These are phyloP conservation scores for Epichloe gansuensis DNA, from an alignment of 2,329 filamentous ascomycete genomes.

Conservation along the genomic window DNA sequence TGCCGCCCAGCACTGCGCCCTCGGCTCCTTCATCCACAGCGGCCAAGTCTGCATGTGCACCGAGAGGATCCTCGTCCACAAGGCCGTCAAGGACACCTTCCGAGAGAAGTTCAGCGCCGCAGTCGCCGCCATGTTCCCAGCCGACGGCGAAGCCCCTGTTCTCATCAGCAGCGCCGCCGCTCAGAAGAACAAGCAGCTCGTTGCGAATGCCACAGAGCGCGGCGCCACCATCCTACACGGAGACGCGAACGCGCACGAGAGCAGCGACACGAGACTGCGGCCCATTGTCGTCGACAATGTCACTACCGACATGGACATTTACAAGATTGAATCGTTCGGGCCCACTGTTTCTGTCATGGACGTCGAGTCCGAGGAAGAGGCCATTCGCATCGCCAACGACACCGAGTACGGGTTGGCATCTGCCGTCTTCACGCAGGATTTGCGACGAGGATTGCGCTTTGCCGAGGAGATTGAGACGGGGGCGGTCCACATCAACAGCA, in stretches of 20 bases:
- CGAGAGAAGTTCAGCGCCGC: slow-evolving; percentile 28
- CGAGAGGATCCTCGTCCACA: slow-evolving; percentile 55
- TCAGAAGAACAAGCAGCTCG: slow-evolving; percentile 51
- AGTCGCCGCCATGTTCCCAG: slow-evolving; percentile 31
- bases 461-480: slow-evolving; percentile 54
- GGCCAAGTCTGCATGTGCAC: slow-evolving; percentile 85
- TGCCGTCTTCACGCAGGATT: slow-evolving; percentile 60
- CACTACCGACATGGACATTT: slow-evolving; percentile 55
- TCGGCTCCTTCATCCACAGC: slow-evolving; percentile 59
- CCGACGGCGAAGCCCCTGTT: slow-evolving; percentile 53
- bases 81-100: slow-evolving; percentile 33
- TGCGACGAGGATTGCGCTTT: slow-evolving; percentile 46
- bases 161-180: slow-evolving; percentile 57
- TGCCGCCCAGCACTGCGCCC: slow-evolving; percentile 54
- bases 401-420: slow-evolving; percentile 65
- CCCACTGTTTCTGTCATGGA: slow-evolving; percentile 58
- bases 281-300: slow-evolving; percentile 59
- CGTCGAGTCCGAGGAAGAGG: slow-evolving; percentile 59
- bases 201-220: slow-evolving; percentile 55
- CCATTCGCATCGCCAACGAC: slow-evolving; percentile 63
- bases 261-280: slow-evolving; percentile 33
- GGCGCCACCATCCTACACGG: slow-evolving; percentile 44
- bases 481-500: slow-evolving; percentile 54
- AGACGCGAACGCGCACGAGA: slow-evolving; percentile 19
- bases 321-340: slow-evolving; percentile 64